Percentiles rank a stretch among this genome's conserved stretches.
Evolutionary conservation across 306 rosid species (phyloP).

Genomic region (Neltuma alba): DNA sequence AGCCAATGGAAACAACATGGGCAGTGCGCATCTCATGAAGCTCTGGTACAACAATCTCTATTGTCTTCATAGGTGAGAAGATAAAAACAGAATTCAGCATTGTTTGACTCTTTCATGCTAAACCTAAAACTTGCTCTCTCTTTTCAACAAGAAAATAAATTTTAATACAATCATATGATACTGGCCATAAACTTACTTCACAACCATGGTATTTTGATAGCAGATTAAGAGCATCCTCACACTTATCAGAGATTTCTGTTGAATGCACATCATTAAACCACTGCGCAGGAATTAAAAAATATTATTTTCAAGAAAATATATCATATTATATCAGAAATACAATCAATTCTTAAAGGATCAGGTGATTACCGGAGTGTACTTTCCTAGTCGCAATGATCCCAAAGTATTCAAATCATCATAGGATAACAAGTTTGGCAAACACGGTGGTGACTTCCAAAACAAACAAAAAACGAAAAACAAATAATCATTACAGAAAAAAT

Average conservation of each 20-base stretch:
- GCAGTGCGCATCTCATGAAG: slow-evolving; percentile 77
- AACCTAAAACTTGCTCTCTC: neutral
- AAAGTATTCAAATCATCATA: slow-evolving; percentile 54
- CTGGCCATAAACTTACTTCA: slow-evolving; percentile 61
- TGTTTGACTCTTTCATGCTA: slow-evolving; percentile 29
- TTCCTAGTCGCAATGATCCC: slow-evolving; percentile 78
- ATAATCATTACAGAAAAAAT: slow-evolving; percentile 23
- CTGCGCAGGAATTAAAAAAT: slow-evolving; percentile 50
- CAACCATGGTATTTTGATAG: slow-evolving; percentile 72
- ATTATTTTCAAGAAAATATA: slow-evolving; percentile 27
- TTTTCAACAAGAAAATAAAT: neutral
- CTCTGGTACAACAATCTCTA: slow-evolving; percentile 87
- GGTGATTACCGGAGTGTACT: slow-evolving; percentile 68
- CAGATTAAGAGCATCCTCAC: slow-evolving; percentile 77
- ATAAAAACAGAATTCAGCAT: slow-evolving; percentile 36
- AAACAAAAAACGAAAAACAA: no score
- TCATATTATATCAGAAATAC: slow-evolving; percentile 20
- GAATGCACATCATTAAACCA: slow-evolving; percentile 91
- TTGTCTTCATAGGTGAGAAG: slow-evolving; percentile 46
- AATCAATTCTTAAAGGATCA: slow-evolving; percentile 11
- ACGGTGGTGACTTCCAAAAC: slow-evolving; percentile 68
- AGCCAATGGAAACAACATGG: slow-evolving; percentile 87
- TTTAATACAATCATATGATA: slow-evolving; percentile 16
- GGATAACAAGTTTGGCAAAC: slow-evolving; percentile 72
- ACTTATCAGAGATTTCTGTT: slow-evolving; percentile 73